These are phyloP conservation scores for Astraeus odoratus DNA, from an alignment of 768 basidiomycete genomes.

Conservation along the genomic window DNA sequence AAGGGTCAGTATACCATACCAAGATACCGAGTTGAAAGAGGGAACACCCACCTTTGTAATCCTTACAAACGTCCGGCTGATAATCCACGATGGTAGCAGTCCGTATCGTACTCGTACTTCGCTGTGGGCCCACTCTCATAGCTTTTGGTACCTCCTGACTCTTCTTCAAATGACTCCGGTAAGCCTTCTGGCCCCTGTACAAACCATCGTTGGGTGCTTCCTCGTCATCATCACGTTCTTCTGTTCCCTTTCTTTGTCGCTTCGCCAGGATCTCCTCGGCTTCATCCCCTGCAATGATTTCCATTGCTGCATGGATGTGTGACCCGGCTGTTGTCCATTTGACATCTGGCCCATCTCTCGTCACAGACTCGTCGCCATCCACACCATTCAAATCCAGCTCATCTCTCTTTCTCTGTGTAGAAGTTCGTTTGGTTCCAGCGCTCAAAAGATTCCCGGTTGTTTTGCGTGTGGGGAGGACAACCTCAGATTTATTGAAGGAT, in stretches of 20 bases:
- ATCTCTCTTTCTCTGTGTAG: constrained; percentile 41
- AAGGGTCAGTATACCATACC: background rate
- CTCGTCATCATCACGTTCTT: constrained; percentile 44
- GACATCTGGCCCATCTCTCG: constrained; percentile 49
- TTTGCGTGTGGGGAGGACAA: constrained; percentile 74
- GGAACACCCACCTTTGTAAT: constrained; percentile 85
- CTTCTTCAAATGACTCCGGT: constrained; percentile 75
- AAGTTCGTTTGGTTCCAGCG: constrained; percentile 65
- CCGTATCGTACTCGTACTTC: constrained; percentile 73
- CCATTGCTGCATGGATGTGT: constrained; percentile 63
- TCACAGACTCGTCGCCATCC: constrained; percentile 38
- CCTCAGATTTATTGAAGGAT: constrained; percentile 53
- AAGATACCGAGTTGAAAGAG: too few species aligned
- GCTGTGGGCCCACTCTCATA: constrained; percentile 79
- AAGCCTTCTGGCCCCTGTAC: constrained; percentile 81
- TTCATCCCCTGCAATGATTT: constrained; percentile 80
- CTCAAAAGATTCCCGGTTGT: constrained; percentile 62
- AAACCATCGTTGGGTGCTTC: constrained; percentile 72
- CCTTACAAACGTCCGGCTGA: constrained; percentile 98
- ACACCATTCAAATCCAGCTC: constrained; percentile 47
- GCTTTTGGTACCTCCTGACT: constrained; percentile 79
- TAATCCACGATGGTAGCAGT: constrained; percentile 96
- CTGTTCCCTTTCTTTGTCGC: constrained; percentile 49
- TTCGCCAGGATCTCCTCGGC: constrained; percentile 72
- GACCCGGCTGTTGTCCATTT: constrained; percentile 76